A percentile compares a stretch with the other conserved stretches of the same genome.
Conservation (phyloP, 805 yeast genomes). For the Myxozyma geophila region DNA sequence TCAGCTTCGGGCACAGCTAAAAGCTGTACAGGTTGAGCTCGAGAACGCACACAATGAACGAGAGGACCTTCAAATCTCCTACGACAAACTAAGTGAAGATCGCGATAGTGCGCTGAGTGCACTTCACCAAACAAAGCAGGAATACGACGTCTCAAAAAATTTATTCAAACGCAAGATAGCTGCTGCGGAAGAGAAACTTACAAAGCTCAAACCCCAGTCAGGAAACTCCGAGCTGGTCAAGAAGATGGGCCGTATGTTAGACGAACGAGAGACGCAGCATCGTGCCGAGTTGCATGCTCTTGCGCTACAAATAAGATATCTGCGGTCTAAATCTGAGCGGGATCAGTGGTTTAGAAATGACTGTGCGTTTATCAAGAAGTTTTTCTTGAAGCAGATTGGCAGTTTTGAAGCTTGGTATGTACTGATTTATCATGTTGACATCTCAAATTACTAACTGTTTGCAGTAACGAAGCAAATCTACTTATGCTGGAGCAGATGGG, state of each 20-base stretch:
- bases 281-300: constrained; percentile 32
- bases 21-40: constrained; percentile 9
- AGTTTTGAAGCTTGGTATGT: constrained; percentile 41
- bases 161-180: constrained; percentile 15
- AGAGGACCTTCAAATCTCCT: not conserved
- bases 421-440: not conserved
- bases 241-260: not conserved
- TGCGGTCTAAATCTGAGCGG: constrained; percentile 34
- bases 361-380: constrained; percentile 44
- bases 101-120: constrained; percentile 6
- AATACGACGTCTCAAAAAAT: constrained; percentile 16
- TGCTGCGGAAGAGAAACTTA: constrained; percentile 6
- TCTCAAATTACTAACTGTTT: not conserved
- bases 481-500: constrained; percentile 42
- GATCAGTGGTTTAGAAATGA: constrained; percentile 40
- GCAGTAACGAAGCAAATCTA: constrained; percentile 41
- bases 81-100: constrained; percentile 5
- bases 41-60: not conserved
- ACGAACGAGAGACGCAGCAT: constrained; percentile 12
- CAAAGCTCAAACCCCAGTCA: not conserved
- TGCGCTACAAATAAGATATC: constrained; percentile 36
- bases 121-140: constrained; percentile 1
- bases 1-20: constrained; percentile 10
- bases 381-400: constrained; percentile 41
- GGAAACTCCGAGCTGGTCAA: not conserved